These are phyloP conservation scores for Talaromyces sp. DNA, from an alignment of 2,329 filamentous ascomycete species.

Conservation along the genomic window DNA sequence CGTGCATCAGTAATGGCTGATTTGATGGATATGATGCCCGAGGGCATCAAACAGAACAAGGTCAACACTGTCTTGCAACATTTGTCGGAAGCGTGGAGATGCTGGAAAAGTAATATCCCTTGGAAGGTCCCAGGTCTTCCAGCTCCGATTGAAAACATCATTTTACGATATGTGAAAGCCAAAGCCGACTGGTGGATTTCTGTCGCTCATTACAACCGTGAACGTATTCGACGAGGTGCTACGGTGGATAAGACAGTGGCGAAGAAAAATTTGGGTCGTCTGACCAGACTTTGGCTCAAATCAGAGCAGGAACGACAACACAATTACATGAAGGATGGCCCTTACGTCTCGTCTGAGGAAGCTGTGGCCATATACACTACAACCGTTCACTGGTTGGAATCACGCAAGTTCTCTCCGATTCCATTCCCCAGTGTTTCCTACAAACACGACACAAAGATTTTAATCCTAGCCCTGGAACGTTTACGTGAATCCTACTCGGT, in stretches of 20 bases:
- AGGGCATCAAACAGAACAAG: constrained; percentile 99
- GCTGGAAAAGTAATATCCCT: constrained; percentile 99
- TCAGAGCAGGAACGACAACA: constrained; percentile 97
- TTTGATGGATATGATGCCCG: constrained; percentile 99
- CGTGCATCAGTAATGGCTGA: constrained; percentile 98
- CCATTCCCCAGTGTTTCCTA: constrained; percentile 98
- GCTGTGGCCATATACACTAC: constrained; percentile 98
- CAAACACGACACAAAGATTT: constrained; percentile 98
- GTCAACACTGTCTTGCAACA: constrained; percentile 97
- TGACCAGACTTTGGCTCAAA: constrained; percentile 95
- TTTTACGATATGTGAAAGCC: constrained; percentile 95
- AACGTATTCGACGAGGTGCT: constrained; percentile 90
- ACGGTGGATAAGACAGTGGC: constrained; percentile 99
- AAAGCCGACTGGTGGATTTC: constrained; percentile 99
- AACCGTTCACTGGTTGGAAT: constrained; percentile 97
- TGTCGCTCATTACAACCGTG: constrained; percentile 96
- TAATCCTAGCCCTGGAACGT: constrained; percentile 90
- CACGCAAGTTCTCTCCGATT: constrained; percentile 95
- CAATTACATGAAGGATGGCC: constrained; percentile 99
- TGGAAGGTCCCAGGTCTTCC: constrained; percentile 98
- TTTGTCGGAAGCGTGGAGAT: constrained; percentile 96
- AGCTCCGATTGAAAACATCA: constrained; percentile 97
- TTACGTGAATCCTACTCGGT: constrained; percentile 95
- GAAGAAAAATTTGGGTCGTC: constrained; percentile 95
- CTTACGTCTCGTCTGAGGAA: constrained; percentile 96